Evolutionary conservation across 2,329 filamentous ascomycete species (phyloP).

Genomic region (Triangularia setosa): DNA sequence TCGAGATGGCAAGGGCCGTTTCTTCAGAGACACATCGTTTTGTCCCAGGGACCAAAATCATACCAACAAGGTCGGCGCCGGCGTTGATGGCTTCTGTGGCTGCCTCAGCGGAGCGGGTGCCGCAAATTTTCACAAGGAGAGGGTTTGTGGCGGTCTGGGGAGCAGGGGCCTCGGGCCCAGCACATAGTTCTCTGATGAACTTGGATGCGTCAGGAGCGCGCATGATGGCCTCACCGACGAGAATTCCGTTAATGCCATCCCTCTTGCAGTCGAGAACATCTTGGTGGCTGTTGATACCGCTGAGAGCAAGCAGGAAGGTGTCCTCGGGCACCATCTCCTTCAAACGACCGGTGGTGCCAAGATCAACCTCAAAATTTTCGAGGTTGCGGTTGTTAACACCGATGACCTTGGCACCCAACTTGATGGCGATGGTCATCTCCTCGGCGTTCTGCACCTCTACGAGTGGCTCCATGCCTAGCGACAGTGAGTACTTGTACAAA

Average conservation of each 20-base stretch:
- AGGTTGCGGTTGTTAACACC: slow-evolving; percentile 98
- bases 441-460: slow-evolving; percentile 94
- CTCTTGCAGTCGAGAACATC: slow-evolving; percentile 85
- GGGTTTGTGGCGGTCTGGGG: slow-evolving; percentile 37
- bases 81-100: slow-evolving; percentile 77
- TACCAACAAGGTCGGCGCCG: slow-evolving; percentile 87
- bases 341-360: slow-evolving; percentile 84
- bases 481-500: slow-evolving; percentile 84
- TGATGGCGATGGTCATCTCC: slow-evolving; percentile 85
- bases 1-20: slow-evolving; percentile 74
- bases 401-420: slow-evolving; percentile 84
- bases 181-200: slow-evolving; percentile 83
- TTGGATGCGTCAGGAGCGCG: slow-evolving; percentile 73
- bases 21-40: slow-evolving; percentile 78
- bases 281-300: slow-evolving; percentile 83
- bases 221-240: slow-evolving; percentile 97
- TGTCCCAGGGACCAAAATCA: slow-evolving; percentile 80
- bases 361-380: slow-evolving; percentile 93
- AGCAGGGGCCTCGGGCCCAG: slow-evolving; percentile 42
- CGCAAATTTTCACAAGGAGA: slow-evolving; percentile 89
- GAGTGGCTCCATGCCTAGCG: slow-evolving; percentile 92
- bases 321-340: slow-evolving; percentile 81
- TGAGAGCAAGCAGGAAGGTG: slow-evolving; percentile 88
- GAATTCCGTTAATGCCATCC: slow-evolving; percentile 85
- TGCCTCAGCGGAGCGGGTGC: slow-evolving; percentile 77